Conservation (phyloP, 192 early-diverging fungal genomes). For the Borealophlyctis nickersoniae region DNA sequence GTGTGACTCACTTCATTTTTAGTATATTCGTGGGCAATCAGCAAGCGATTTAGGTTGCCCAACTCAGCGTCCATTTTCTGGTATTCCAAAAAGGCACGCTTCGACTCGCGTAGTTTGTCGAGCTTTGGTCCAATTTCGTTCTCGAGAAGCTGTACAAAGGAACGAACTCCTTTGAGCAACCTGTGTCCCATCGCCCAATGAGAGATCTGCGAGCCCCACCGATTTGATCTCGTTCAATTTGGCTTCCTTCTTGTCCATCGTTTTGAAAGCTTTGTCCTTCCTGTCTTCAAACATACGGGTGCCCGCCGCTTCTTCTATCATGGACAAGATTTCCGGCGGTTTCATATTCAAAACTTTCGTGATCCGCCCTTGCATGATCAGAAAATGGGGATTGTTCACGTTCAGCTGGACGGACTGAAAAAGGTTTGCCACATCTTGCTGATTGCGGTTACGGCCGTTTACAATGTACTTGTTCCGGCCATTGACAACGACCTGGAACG, state of each 20-base stretch:
- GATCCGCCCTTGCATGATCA: constrained; percentile 99
- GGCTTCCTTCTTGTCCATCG: constrained; percentile 93
- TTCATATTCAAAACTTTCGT: constrained; percentile 99
- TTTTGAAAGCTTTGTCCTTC: constrained; percentile 90
- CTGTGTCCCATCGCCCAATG: constrained; percentile 5
- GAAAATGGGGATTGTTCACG: constrained; percentile 98
- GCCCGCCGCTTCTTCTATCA: constrained; percentile 99
- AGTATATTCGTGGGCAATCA: constrained; percentile 82
- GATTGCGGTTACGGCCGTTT: constrained; percentile 87
- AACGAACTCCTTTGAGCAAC: constrained; percentile 6
- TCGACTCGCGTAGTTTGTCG: constrained; percentile 82
- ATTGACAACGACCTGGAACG: constrained; percentile 68
- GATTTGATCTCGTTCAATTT: constrained; percentile 87
- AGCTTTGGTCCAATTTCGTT: constrained; percentile 93
- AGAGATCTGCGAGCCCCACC: constrained; percentile 2
- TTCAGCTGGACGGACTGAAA: constrained; percentile 98
- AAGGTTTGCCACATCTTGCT: constrained; percentile 84
- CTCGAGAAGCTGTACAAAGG: constrained; percentile 57
- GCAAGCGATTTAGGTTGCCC: constrained; percentile 73
- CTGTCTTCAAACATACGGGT: constrained; percentile 99
- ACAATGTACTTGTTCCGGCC: constrained; percentile 96
- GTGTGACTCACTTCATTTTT: constrained; percentile 58
- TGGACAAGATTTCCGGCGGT: constrained; percentile 88
- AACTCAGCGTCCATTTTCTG: constrained; percentile 90
- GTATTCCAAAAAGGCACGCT: constrained; percentile 85